phyloP scores from a whole-genome alignment of 2,329 filamentous ascomycete species.

The Daldinia eschscholtzii region DNA sequence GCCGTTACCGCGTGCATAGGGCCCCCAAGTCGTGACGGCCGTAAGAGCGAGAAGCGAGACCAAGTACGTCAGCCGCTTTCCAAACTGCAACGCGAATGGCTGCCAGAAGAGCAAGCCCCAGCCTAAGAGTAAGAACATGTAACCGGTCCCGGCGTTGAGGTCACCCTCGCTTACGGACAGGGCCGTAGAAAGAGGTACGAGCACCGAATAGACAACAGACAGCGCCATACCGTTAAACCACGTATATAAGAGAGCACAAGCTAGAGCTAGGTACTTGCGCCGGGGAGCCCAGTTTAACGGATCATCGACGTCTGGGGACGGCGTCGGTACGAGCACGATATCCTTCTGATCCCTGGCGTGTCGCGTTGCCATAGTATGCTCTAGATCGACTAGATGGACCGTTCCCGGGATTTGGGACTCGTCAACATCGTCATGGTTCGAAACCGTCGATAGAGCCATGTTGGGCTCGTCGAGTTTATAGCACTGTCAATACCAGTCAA shows the following conservation, averaged over 20 bases:
- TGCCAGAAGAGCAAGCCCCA: constrained; percentile 63
- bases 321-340: constrained; percentile 65
- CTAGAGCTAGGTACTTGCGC: constrained; percentile 49
- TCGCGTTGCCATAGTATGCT: constrained; percentile 51
- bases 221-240: constrained; percentile 57
- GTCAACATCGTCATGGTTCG: constrained; percentile 41
- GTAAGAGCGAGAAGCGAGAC: constrained; percentile 53
- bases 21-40: constrained; percentile 55
- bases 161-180: constrained; percentile 46
- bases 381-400: constrained; percentile 57
- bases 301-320: constrained; percentile 64
- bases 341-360: constrained; percentile 54
- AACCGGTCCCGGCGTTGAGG: constrained; percentile 51
- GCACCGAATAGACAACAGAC: constrained; percentile 51
- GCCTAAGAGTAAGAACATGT: constrained; percentile 58
- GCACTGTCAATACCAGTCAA: constrained; percentile 6
- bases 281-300: constrained; percentile 63
- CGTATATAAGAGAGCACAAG: constrained; percentile 52
- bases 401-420: constrained; percentile 56
- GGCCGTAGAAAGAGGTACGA: constrained; percentile 48
- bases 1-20: constrained; percentile 55
- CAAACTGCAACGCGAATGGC: constrained; percentile 61
- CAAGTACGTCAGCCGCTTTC: constrained; percentile 58
- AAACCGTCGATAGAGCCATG: constrained; percentile 25
- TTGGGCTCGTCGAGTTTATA: constrained; percentile 3